Conservation (phyloP, 371 early-diverging fungal genomes). For the Coemansia linderi region DNA sequence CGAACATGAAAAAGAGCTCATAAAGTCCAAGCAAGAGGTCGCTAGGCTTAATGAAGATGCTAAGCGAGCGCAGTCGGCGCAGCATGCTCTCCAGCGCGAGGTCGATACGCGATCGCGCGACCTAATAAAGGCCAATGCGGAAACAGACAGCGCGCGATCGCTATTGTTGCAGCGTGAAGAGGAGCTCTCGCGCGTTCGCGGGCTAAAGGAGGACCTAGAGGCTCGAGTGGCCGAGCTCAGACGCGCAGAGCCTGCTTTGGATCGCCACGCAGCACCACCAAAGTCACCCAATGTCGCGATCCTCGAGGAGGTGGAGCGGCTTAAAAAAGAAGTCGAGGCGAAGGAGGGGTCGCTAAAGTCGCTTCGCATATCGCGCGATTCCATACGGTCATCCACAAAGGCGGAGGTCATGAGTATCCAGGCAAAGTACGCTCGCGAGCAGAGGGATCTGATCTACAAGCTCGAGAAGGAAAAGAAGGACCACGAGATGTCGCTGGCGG, state of each 20-base stretch:
- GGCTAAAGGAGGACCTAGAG: slow-evolving; percentile 49
- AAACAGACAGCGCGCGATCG: slow-evolving; percentile 38
- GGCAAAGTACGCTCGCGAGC: slow-evolving; percentile 46
- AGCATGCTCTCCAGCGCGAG: slow-evolving; percentile 39
- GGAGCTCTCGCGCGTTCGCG: slow-evolving; percentile 49
- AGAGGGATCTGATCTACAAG: slow-evolving; percentile 29
- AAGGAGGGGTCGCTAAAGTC: slow-evolving; percentile 50
- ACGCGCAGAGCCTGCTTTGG: slow-evolving; percentile 19
- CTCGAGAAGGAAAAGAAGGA: slow-evolving; percentile 37
- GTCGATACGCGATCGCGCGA: slow-evolving; percentile 33
- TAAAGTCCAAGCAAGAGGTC: slow-evolving; percentile 41
- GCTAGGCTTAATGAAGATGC: slow-evolving; percentile 29
- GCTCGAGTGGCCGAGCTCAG: slow-evolving; percentile 33
- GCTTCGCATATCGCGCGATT: slow-evolving; percentile 48
- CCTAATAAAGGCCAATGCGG: slow-evolving; percentile 35
- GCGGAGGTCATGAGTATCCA: slow-evolving; percentile 52
- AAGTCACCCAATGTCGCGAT: slow-evolving; percentile 34
- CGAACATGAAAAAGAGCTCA: slow-evolving; percentile 51
- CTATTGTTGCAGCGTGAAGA: slow-evolving; percentile 36
- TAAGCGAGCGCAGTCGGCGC: slow-evolving; percentile 18
- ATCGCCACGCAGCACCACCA: slow-evolving; percentile 22
- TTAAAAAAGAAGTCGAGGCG: slow-evolving; percentile 39
- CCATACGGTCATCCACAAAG: slow-evolving; percentile 43
- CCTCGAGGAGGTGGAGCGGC: slow-evolving; percentile 42
- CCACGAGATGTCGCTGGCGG: slow-evolving; percentile 33